Base-by-base conservation (phyloP, 2,329 filamentous ascomycete species). In the Cyanodermella asteris region DNA sequence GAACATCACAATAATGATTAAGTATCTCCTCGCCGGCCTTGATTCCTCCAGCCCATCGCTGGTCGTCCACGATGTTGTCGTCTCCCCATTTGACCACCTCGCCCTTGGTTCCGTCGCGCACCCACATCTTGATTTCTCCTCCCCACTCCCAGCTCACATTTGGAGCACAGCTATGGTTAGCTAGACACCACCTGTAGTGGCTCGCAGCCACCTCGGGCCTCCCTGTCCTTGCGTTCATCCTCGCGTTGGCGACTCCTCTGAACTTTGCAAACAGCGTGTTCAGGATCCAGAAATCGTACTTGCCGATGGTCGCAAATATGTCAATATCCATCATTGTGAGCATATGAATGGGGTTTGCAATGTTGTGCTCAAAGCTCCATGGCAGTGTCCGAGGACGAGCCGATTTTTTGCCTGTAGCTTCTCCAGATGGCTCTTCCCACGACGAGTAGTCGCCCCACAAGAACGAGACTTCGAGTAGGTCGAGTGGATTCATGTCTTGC, bases 61-160 rank as follows among this genome's bases (percentile, higher is more conserved):
- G 29, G 4, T 30, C 36, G 21, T 23, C 20, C 21, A 15, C 18
- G 18, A 19, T n/a, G 15, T 13, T 19, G 11, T 11, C 18, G 4
- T 16, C 38, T 19, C 44, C 38, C 42, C 60, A 61, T 5, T 61
- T 49, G 4, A 73, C 55, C 18, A 65, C 53, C 33, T 59, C 51
- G 32, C 67, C 54, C 55, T n/a, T n/a, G n/a, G n/a, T n/a, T n/a
- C 59, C 49, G 32, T 67, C 54, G 55, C 60, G 67, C 28, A 26
- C 32, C 16, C 20, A 17, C 9, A 87, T 64, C 18, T 65, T 62
- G 61, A 87, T 82, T 26, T 61, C 62, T 1, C 75, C 76, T 15
- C 73, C 70, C 78, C 82, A 93, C 40, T 91, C 77, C 87, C 87
- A 97, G 4, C 65, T 65, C 19, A 94, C 81, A 45, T 91, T 93